Evolutionary conservation across 768 basidiomycete genomes (phyloP), one percentile per base, ranked within the genome.

Genomic region (Tricholoma furcatifolium): DNA sequence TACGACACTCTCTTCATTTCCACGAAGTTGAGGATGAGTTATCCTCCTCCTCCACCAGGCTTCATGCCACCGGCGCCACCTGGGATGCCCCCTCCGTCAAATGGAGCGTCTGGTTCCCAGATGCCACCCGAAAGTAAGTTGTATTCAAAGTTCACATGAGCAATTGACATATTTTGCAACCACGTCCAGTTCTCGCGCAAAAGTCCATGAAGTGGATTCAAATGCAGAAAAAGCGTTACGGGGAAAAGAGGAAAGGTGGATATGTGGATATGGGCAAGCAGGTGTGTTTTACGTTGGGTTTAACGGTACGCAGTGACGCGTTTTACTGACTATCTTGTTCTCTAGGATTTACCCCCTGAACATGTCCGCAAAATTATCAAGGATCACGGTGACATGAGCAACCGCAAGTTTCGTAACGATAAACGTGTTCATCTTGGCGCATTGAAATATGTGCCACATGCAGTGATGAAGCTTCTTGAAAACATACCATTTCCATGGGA

Each of bases 291-390:
- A 17, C 55, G n/a, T 23, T 10, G 45, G 55, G 54, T 56, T 17
- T 42, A 31, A 35, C 35, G 49, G 34, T 36, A 35, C 30, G 15
- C 9, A 18, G 17, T 30, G 48, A 51, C 52, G 48, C 47, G 60
- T 43, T 45, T 2, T 31, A 30, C 43, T 53, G 31, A 56, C 59
- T 60, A 70, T 27, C 47, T 56, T 50, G 46, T 59, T 57, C 44
- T 32, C 7, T 48, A 95, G 91, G 94, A 97, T 70, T 74, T 97
- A 54, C 97, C 97, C 51, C 92, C 95, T 27, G 97, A 99, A 70
- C 95, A 98, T 66, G 88, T 99, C 59, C 87, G 97, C 55, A 98
- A 98, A 87, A 98, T 99, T 64, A 94, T 98, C 77, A 95, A 98
- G 74, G 97, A 98, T 72, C 96, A 98, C 63, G 95, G 96, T 60